phyloP scores from a whole-genome alignment of 352 stramenopile species.

The Blastocystis sp. region DNA sequence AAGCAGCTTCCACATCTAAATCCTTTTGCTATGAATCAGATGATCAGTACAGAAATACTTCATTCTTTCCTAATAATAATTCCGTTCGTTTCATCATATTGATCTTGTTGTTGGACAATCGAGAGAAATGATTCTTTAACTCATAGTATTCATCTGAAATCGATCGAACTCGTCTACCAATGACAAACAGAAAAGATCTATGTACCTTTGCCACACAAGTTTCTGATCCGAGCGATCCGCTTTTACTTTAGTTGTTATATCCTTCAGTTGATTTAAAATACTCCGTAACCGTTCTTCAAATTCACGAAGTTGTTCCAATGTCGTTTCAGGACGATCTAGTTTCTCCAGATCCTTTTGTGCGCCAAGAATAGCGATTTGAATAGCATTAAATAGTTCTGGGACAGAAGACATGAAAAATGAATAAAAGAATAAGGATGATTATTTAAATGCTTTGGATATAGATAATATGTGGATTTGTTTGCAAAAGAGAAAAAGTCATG shows the following conservation, averaged over 20 bases:
- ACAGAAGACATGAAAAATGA: slow-evolving; percentile 15
- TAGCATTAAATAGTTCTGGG: background rate
- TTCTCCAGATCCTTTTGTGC: slow-evolving; percentile 18
- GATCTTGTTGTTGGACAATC: slow-evolving; percentile 49
- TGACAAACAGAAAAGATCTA: background rate
- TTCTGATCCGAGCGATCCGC: slow-evolving; percentile 26
- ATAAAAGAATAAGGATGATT: background rate
- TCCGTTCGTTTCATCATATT: slow-evolving; percentile 6
- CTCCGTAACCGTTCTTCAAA: slow-evolving; percentile 7
- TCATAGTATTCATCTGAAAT: slow-evolving; percentile 47
- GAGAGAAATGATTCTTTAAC: slow-evolving; percentile 40
- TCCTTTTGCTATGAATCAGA: background rate
- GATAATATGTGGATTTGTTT: too few relatives aligned
- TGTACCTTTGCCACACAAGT: slow-evolving; percentile 22
- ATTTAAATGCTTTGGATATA: background rate
- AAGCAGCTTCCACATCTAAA: slow-evolving; percentile 11
- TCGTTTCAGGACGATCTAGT: slow-evolving; percentile 28
- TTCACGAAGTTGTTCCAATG: slow-evolving; percentile 14
- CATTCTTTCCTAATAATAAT: background rate
- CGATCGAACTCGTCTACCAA: slow-evolving; percentile 18
- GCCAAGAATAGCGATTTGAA: background rate
- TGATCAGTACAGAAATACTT: background rate
- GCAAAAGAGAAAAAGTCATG: too few relatives aligned
- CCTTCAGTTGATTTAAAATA: slow-evolving; percentile 23
- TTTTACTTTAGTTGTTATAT: slow-evolving; percentile 16